These are phyloP conservation scores for Amanita inopinata DNA, from an alignment of 768 basidiomycete species.

Conservation along the genomic window DNA sequence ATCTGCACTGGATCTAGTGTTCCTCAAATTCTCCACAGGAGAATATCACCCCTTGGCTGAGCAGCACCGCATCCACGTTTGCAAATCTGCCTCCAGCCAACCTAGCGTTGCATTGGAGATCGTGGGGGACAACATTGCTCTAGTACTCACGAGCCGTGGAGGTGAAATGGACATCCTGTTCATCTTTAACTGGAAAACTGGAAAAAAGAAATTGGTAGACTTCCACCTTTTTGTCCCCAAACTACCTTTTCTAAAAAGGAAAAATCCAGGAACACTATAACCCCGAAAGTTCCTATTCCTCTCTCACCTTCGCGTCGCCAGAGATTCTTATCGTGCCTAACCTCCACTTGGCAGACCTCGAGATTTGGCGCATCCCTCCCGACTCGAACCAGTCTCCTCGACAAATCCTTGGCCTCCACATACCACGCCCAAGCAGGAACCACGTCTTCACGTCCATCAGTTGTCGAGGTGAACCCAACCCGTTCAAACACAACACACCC, in stretches of 20 bases:
- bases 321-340: constrained; percentile 26
- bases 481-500: constrained; percentile 13
- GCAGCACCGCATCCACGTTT: constrained; percentile 21
- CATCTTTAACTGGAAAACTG: constrained; percentile 35
- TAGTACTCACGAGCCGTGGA: constrained; percentile 22
- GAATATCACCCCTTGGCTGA: constrained; percentile 23
- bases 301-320: constrained; percentile 25
- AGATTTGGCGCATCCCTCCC: constrained; percentile 26
- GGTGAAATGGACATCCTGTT: constrained; percentile 22
- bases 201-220: constrained; percentile 23
- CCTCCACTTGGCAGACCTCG: constrained; percentile 18
- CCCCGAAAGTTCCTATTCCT: constrained; percentile 18
- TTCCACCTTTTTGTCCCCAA: neutral
- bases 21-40: constrained; percentile 16
- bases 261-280: constrained; percentile 14
- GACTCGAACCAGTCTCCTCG: constrained; percentile 8
- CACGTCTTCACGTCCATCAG: constrained; percentile 1
- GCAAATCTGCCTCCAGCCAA: constrained; percentile 15
- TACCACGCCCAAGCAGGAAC: neutral
- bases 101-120: constrained; percentile 34
- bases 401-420: constrained; percentile 7
- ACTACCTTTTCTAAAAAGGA: neutral
- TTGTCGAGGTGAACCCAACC: constrained; percentile 35
- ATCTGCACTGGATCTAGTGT: constrained; percentile 9
- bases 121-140: constrained; percentile 33